These are phyloP conservation scores for Fragilaria crotonensis DNA, from an alignment of 108 stramenopile species.

Conservation along the genomic window DNA sequence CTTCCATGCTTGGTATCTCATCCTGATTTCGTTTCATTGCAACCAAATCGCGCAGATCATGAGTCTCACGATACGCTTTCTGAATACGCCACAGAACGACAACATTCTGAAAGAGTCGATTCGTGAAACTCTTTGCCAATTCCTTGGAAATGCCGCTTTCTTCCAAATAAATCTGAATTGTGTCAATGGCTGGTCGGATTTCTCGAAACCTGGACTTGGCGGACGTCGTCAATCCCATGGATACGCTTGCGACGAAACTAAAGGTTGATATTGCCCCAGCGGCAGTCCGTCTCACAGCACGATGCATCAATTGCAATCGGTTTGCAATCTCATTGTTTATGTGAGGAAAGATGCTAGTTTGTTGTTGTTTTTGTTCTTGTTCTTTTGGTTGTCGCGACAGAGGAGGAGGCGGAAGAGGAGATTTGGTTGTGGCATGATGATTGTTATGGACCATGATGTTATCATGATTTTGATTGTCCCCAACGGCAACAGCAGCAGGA, in stretches of 20 bases:
- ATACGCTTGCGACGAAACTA: background rate
- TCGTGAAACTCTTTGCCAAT: background rate
- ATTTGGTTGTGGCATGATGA: no score
- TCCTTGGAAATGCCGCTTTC: background rate
- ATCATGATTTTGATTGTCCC: no score
- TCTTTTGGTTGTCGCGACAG: background rate
- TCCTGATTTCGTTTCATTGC: background rate
- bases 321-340: background rate
- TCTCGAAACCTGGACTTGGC: background rate
- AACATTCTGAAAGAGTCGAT: background rate
- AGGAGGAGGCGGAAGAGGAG: no score
- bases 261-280: background rate
- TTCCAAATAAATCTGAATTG: background rate
- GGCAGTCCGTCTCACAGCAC: background rate
- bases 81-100: background rate
- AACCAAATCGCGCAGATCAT: background rate
- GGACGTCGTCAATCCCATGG: background rate
- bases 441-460: no score
- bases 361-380: conserved; percentile 2
- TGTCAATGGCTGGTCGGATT: background rate
- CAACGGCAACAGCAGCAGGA: no score
- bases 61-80: background rate
- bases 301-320: background rate
- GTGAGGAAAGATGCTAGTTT: background rate
- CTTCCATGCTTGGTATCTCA: background rate